These are phyloP conservation scores for Bremia lactucae DNA, from an alignment of 352 stramenopile genomes.

Conservation along the genomic window DNA sequence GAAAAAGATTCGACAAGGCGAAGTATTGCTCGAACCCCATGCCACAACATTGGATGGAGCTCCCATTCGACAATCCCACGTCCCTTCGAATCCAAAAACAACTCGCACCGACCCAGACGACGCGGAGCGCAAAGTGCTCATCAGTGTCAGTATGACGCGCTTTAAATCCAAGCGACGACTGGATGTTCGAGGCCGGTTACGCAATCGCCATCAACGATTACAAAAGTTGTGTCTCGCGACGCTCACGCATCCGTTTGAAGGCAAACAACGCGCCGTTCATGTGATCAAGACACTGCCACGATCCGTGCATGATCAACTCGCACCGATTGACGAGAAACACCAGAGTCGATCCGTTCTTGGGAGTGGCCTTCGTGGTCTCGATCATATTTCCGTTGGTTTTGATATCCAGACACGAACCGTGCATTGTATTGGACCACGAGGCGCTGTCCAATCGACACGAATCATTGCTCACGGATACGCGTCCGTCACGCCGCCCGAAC, in stretches of 20 bases:
- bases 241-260: slow-evolving; percentile 32
- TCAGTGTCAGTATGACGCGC: slow-evolving; percentile 30
- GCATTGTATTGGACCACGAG: slow-evolving; percentile 17
- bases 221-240: slow-evolving; percentile 48
- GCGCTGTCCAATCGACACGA: slow-evolving; percentile 22
- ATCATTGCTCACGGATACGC: slow-evolving; percentile 57
- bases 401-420: slow-evolving; percentile 35
- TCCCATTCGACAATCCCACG: neutral
- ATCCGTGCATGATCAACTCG: slow-evolving; percentile 46
- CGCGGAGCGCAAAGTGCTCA: slow-evolving; percentile 21
- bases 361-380: slow-evolving; percentile 17
- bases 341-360: slow-evolving; percentile 34
- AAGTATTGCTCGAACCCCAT: slow-evolving; percentile 22
- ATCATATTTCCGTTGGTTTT: slow-evolving; percentile 50
- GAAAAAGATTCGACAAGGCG: slow-evolving; percentile 22
- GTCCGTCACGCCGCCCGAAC: slow-evolving; percentile 24
- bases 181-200: slow-evolving; percentile 21
- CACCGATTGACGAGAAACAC: slow-evolving; percentile 29
- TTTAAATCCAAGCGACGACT: slow-evolving; percentile 26
- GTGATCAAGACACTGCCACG: slow-evolving; percentile 53
- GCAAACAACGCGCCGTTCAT: slow-evolving; percentile 35
- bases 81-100: slow-evolving; percentile 1
- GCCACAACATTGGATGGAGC: slow-evolving; percentile 16
- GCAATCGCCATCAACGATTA: slow-evolving; percentile 29
- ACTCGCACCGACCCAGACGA: slow-evolving; percentile 7